Evolutionary conservation across 768 basidiomycete species (phyloP).

Genomic region (Boletus rubescentipes): DNA sequence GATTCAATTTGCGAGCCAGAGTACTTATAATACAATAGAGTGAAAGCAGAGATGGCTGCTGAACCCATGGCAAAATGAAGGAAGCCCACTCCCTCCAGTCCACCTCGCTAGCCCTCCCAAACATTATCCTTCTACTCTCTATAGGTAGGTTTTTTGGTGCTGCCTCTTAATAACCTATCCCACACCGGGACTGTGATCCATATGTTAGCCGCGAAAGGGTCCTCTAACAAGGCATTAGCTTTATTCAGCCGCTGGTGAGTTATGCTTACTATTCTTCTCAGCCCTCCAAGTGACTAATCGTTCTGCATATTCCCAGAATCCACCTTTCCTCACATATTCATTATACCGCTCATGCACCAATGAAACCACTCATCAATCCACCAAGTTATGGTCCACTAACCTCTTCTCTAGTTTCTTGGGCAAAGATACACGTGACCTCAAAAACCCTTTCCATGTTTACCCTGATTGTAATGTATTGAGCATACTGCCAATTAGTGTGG

Average conservation of each 20-base stretch:
- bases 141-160: no score
- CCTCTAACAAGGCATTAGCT: background rate
- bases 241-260: background rate
- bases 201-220: background rate
- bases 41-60: conserved; percentile 18
- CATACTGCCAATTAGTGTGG: no score
- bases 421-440: background rate
- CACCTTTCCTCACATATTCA: background rate
- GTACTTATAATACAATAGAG: conserved; percentile 22
- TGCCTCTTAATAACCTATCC: background rate
- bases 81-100: conserved; percentile 43
- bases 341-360: background rate
- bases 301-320: background rate
- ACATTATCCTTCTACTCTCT: no score
- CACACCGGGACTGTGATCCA: background rate
- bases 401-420: background rate
- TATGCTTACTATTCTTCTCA: background rate
- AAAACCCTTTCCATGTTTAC: no score
- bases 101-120: no score
- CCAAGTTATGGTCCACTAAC: background rate
- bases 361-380: background rate
- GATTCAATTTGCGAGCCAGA: background rate
- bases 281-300: background rate
- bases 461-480: no score
- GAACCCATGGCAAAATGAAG: conserved; percentile 54